Evolutionary conservation across 1,284 basidiomycete genomes (phyloP).

Genomic region (Cutaneotrichosporon daszewskae): DNA sequence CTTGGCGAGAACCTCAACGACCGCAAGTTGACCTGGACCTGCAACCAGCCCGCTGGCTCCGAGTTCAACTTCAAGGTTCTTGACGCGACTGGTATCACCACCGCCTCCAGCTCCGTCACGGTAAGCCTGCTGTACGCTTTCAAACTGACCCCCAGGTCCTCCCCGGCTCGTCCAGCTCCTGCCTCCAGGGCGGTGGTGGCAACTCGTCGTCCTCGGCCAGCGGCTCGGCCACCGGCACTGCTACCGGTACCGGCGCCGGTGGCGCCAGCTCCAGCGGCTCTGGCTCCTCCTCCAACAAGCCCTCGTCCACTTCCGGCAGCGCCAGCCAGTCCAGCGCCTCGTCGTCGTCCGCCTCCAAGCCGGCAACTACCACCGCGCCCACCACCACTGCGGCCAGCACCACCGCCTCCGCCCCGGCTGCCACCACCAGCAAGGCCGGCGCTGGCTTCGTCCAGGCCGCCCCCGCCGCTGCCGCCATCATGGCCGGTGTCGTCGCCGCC

Average conservation of each 20-base stretch:
- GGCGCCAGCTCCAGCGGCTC: constrained; percentile 1
- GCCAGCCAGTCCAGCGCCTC: constrained; percentile 18
- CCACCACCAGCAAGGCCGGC: no score
- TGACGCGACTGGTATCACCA: constrained; percentile 26
- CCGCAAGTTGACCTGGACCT: constrained; percentile 35
- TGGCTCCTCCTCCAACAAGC: constrained; percentile 5
- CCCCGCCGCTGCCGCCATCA: constrained; percentile 25
- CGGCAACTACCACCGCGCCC: no score
- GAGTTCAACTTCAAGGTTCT: constrained; percentile 37
- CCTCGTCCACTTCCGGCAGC: constrained; percentile 11
- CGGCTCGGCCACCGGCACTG: background rate
- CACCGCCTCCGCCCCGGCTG: no score
- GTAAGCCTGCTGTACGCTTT: background rate
- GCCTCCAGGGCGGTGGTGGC: no score
- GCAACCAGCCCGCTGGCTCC: constrained; percentile 31
- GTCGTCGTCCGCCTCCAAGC: no score
- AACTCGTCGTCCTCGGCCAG: background rate
- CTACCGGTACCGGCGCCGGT: constrained; percentile 4
- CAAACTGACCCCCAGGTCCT: constrained; percentile 29
- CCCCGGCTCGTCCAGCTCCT: constrained; percentile 25
- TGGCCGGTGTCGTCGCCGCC: constrained; percentile 32
- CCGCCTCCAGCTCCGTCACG: background rate
- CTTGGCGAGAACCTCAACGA: constrained; percentile 19
- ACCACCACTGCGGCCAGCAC: constrained; percentile 4
- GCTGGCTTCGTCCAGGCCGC: constrained; percentile 18